These are phyloP conservation scores for Ceratocystis colombiana DNA, from an alignment of 2,329 filamentous ascomycete genomes.

Conservation along the genomic window DNA sequence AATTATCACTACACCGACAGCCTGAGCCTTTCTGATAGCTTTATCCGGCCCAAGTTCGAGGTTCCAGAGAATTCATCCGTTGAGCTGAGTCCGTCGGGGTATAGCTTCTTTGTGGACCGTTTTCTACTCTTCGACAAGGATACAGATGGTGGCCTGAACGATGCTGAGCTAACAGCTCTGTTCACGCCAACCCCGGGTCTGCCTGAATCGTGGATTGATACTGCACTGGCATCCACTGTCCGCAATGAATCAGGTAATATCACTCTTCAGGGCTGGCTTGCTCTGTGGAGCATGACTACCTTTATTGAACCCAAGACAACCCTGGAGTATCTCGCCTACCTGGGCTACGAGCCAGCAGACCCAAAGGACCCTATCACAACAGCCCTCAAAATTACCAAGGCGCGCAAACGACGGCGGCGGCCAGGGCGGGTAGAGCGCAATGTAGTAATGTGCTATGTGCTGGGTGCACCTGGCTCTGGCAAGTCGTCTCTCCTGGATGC, in stretches of 20 bases:
- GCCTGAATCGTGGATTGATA: slow-evolving; percentile 76
- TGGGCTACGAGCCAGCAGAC: slow-evolving; percentile 79
- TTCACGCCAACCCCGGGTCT: slow-evolving; percentile 90
- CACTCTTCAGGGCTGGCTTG: slow-evolving; percentile 93
- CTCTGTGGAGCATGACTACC: slow-evolving; percentile 99
- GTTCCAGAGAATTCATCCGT: slow-evolving; percentile 86
- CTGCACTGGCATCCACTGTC: slow-evolving; percentile 84
- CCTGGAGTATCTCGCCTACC: slow-evolving; percentile 87
- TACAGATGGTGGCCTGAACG: slow-evolving; percentile 87
- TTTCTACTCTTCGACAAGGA: slow-evolving; percentile 95
- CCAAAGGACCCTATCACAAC: slow-evolving; percentile 66
- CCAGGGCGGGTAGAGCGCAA: slow-evolving; percentile 84
- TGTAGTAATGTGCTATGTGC: slow-evolving; percentile 84
- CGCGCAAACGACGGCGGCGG: slow-evolving; percentile 71
- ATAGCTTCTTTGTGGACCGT: slow-evolving; percentile 93
- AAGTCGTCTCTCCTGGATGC: slow-evolving; percentile 87
- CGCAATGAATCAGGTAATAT: slow-evolving; percentile 92
- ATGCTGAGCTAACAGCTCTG: slow-evolving; percentile 70
- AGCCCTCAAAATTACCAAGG: slow-evolving; percentile 84
- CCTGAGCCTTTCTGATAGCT: slow-evolving; percentile 78
- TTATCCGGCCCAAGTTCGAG: slow-evolving; percentile 87
- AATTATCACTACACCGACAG: slow-evolving; percentile 97
- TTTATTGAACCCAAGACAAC: slow-evolving; percentile 94
- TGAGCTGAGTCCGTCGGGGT: slow-evolving; percentile 85
- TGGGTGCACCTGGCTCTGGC: slow-evolving; percentile 75